Conservation (phyloP, 441 rosid genomes). For the Populus hybrid region DNA sequence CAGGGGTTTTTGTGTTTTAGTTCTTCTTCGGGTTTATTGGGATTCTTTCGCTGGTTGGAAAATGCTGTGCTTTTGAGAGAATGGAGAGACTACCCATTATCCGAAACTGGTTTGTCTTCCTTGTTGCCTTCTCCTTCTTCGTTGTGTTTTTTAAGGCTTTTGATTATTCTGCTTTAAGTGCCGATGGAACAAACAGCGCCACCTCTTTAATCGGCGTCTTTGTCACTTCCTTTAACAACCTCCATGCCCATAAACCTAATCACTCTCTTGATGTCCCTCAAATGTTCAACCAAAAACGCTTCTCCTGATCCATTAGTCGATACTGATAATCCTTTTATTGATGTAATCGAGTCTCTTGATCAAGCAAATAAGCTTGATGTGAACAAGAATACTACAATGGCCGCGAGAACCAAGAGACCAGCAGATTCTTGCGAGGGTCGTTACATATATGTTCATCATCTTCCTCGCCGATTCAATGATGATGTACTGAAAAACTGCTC, state of each 20-base stretch:
- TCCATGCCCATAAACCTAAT: background rate
- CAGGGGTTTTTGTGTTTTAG: background rate
- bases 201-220: no score
- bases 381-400: background rate
- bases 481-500: constrained; percentile 36
- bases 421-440: constrained; percentile 29
- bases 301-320: background rate
- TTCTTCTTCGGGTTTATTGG: background rate
- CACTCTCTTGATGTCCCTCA: background rate
- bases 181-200: background rate
- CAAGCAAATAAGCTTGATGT: background rate
- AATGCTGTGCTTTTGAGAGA: background rate
- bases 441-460: constrained; percentile 45
- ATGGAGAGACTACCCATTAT: background rate
- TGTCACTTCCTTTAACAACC: no score
- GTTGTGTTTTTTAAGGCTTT: background rate
- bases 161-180: background rate
- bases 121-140: background rate
- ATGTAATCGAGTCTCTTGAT: background rate
- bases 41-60: background rate
- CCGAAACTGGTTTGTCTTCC: background rate
- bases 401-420: background rate
- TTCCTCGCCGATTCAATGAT: constrained; percentile 45
- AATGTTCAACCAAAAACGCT: background rate
- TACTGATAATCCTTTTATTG: background rate